Base-by-base conservation (phyloP, 192 early-diverging fungal species). In the Chytriomyces confervae region DNA sequence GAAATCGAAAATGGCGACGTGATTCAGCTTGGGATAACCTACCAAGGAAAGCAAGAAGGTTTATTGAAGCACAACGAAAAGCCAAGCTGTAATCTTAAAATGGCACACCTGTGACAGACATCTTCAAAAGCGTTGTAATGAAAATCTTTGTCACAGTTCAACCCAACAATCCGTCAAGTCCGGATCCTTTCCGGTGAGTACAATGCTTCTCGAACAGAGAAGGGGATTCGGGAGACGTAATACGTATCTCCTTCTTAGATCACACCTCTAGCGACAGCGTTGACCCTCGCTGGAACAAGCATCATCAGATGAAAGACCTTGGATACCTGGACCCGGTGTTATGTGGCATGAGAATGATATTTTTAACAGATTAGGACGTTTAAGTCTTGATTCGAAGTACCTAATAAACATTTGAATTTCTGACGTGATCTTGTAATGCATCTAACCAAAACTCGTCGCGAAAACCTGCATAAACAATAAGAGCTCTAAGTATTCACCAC, bases 1-100 rank as follows among this genome's bases (percentile, higher is more conserved):
- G 85, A 80, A 49, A 81, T 99, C 74, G 91, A 93, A 67, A 91
- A 94, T 84, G 95, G 95, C 10, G 97, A 99, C 83, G 88, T 99
- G 27, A 85, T 99, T 63, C 96, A 99, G 87, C 87, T 99, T 36
- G 97, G 97, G 36, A 93, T 97, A 18, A 96, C 98, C 76, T 98
- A 98, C 81, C 95, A 96, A 86, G 96, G 95, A 51, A 88, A 94
- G 45, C 90, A 88, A 20, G 91, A 96, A 84, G 93, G 91, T 91
- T 76, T 80, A 45, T 8, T 44, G 27, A 70, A 4, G 36, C 4
- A 36, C 4, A 36, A 36, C 36, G 36, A 36, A 36, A 36, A 36
- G 36, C 36, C 36, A 36, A 36, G 36, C 36, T 36, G 36, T 36
- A 36, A 36, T 3, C 36, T 27, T 36, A 36, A 36, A 36, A 36